Percentiles rank a stretch among this genome's conserved stretches.
phyloP scores from a whole-genome alignment of 208 protist genomes.

The Leishmania turanica region DNA sequence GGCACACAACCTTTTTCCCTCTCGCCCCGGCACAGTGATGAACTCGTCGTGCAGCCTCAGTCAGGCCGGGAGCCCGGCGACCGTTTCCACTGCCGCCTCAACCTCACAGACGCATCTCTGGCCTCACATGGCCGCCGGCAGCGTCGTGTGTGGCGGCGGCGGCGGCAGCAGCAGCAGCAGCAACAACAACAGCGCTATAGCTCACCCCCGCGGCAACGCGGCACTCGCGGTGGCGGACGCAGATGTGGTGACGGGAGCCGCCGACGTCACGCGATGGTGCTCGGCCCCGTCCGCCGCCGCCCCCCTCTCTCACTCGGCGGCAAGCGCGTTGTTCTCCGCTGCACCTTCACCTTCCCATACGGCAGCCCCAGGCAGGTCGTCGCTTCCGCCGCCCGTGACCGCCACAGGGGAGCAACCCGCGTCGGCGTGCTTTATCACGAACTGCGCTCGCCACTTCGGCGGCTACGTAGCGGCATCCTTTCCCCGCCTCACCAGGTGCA shows the following conservation, averaged over 20 bases:
- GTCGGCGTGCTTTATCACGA: conserved; percentile 8
- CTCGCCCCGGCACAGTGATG: neutral
- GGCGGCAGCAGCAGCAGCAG: neutral
- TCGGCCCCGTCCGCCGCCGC: neutral
- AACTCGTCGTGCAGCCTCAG: conserved; percentile 1
- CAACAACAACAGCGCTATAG: neutral
- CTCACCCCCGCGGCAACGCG: neutral
- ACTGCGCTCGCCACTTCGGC: conserved; percentile 14
- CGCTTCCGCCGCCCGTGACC: neutral
- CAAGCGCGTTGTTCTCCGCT: neutral
- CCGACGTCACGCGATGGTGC: neutral
- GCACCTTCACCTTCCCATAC: neutral
- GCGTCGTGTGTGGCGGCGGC: neutral
- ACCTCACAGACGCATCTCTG: conserved; percentile 3
- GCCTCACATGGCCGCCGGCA: neutral
- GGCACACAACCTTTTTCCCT: conserved; percentile 6
- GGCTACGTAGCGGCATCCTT: conserved; percentile 12
- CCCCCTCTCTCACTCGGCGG: neutral
- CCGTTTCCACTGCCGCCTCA: neutral
- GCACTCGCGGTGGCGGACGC: neutral
- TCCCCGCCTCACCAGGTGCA: neutral
- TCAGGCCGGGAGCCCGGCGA: conserved; percentile 5
- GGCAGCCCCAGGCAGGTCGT: neutral
- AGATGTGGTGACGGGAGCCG: neutral
- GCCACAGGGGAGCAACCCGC: neutral